These are phyloP conservation scores for Maudiozyma turicensis DNA, from an alignment of 805 yeast species.

Conservation along the genomic window DNA sequence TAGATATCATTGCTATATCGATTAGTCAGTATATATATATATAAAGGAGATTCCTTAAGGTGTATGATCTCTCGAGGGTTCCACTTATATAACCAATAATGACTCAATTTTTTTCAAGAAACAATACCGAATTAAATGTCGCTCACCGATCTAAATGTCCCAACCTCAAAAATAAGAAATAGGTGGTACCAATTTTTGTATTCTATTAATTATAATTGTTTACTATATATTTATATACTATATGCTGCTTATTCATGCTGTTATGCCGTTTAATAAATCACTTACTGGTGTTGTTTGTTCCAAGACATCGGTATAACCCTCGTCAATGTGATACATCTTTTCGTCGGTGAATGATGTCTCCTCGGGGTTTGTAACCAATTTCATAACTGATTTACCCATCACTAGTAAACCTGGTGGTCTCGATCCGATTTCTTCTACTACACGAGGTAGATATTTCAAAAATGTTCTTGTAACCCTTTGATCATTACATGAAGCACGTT, in stretches of 20 bases:
- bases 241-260: not conserved
- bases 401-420: conserved; percentile 89
- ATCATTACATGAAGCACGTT: conserved; percentile 88
- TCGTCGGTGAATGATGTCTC: conserved; percentile 15
- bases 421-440: conserved; percentile 68
- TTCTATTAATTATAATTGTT: too few relatives aligned
- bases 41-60: too few relatives aligned
- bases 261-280: not conserved
- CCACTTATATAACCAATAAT: too few relatives aligned
- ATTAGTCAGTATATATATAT: not conserved
- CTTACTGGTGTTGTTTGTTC: not conserved
- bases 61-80: too few relatives aligned
- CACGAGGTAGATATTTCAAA: conserved; percentile 55
- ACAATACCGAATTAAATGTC: too few relatives aligned
- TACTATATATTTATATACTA: not conserved
- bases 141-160: too few relatives aligned
- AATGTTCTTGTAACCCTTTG: conserved; percentile 77
- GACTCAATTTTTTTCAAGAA: too few relatives aligned
- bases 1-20: not conserved
- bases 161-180: too few relatives aligned
- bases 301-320: conserved; percentile 26
- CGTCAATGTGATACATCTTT: conserved; percentile 24
- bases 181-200: too few relatives aligned
- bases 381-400: conserved; percentile 69
- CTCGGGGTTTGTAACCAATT: conserved; percentile 20